phyloP scores from a whole-genome alignment of 345 rosid species.

The Eucalyptus rudis region DNA sequence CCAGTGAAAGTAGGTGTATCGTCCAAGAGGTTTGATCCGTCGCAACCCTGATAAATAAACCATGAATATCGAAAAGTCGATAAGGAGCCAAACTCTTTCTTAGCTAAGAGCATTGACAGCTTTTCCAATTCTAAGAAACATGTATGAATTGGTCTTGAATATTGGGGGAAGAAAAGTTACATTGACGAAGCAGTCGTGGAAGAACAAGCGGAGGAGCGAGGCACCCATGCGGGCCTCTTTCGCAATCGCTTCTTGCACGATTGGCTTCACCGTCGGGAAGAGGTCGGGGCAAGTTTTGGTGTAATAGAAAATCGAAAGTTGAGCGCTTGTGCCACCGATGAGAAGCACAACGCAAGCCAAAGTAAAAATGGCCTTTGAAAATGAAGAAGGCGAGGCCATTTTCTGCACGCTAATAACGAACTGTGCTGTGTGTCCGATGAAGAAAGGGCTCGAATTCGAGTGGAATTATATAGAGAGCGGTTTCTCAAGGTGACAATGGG shows the following conservation, averaged over 20 bases:
- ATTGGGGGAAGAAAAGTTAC: constrained; percentile 15
- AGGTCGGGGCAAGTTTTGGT: constrained; percentile 52
- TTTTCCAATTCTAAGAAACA: not conserved
- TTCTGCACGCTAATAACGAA: not conserved
- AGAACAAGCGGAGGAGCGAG: constrained; percentile 71
- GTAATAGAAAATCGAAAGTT: constrained; percentile 62
- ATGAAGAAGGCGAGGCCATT: constrained; percentile 12
- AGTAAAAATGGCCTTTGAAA: not conserved
- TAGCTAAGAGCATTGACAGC: not conserved
- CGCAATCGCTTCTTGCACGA: constrained; percentile 37
- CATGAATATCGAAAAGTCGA: too few species aligned
- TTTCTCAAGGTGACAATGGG: not conserved
- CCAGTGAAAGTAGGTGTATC: constrained; percentile 30
- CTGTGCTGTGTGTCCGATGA: not conserved
- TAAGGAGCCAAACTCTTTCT: not conserved
- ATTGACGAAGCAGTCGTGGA: constrained; percentile 92
- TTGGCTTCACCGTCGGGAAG: constrained; percentile 29
- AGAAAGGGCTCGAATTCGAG: not conserved
- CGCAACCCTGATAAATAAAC: constrained; percentile 31
- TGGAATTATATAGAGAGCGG: not conserved
- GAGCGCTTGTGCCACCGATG: constrained; percentile 25
- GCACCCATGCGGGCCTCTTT: constrained; percentile 63
- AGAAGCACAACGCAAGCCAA: constrained; percentile 20
- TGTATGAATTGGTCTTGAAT: not conserved
- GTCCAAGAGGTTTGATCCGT: constrained; percentile 35